A percentile compares a stretch with the other conserved stretches of the same genome.
phyloP scores from a whole-genome alignment of 2,329 filamentous ascomycete species.

The Karstenula rhodostoma region DNA sequence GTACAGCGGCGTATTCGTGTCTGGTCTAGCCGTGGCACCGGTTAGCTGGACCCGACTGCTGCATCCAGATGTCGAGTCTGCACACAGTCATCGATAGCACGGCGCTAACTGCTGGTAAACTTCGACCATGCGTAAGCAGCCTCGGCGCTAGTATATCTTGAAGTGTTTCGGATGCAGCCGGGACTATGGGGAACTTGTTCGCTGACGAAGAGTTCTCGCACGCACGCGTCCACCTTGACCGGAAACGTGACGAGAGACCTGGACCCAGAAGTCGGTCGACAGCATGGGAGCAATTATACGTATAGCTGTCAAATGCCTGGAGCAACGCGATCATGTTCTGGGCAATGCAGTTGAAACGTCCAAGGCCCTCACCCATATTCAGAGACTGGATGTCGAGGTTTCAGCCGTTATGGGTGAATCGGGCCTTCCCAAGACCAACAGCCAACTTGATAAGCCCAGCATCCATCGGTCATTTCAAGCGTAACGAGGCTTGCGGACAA shows the following conservation, averaged over 20 bases:
- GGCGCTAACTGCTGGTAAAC: constrained; percentile 4
- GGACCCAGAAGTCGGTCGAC: constrained; percentile 12
- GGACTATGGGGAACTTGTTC: constrained; percentile 14
- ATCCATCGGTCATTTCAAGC: constrained; percentile 21
- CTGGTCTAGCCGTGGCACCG: constrained; percentile 4
- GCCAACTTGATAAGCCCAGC: constrained; percentile 23
- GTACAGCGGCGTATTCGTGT: not conserved
- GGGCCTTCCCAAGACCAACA: constrained; percentile 18
- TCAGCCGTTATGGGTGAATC: constrained; percentile 28
- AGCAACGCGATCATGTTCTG: constrained; percentile 23
- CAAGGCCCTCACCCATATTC: constrained; percentile 23
- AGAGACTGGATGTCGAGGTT: constrained; percentile 17
- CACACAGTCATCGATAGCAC: not conserved
- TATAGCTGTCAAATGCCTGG: constrained; percentile 30
- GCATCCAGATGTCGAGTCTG: constrained; percentile 6
- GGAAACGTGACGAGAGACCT: constrained; percentile 28
- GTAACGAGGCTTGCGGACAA: constrained; percentile 26
- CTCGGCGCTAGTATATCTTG: constrained; percentile 10
- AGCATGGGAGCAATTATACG: constrained; percentile 25
- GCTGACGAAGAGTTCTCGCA: constrained; percentile 33
- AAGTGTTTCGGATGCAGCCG: constrained; percentile 21
- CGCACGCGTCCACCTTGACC: constrained; percentile 26
- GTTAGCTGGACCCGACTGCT: constrained; percentile 9
- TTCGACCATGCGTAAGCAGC: constrained; percentile 18
- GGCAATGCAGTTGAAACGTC: constrained; percentile 24